These are phyloP conservation scores for Chalciporus pseudorubinellus DNA, from an alignment of 768 basidiomycete genomes.

Conservation along the genomic window DNA sequence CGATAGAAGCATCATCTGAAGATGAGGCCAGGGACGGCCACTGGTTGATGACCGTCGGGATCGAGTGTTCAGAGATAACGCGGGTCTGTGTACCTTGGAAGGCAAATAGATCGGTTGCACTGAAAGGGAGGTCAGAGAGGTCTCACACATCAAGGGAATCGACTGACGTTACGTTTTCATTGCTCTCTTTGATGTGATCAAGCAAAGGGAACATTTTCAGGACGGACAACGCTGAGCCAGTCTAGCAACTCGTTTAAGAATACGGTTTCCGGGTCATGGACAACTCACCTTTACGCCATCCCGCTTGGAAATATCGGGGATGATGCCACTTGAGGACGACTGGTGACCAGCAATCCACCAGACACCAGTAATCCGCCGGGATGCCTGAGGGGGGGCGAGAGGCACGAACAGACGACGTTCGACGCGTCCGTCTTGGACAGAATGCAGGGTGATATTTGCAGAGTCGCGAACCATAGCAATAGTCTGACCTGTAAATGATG, in stretches of 20 bases:
- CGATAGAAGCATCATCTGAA: constrained; percentile 59
- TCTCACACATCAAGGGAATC: constrained; percentile 4
- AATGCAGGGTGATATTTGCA: constrained; percentile 66
- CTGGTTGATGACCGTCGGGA: constrained; percentile 57
- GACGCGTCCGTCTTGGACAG: constrained; percentile 71
- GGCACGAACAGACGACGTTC: constrained; percentile 46
- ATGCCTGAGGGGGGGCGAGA: constrained; percentile 12
- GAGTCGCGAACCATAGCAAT: constrained; percentile 73
- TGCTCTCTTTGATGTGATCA: constrained; percentile 67
- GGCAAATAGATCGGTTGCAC: constrained; percentile 77
- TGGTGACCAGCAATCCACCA: constrained; percentile 73
- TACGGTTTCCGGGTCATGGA: constrained; percentile 1
- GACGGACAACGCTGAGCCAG: constrained; percentile 74
- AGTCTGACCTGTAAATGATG: constrained; percentile 49
- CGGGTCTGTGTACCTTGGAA: constrained; percentile 69
- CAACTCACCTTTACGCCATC: constrained; percentile 57
- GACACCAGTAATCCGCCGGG: constrained; percentile 43
- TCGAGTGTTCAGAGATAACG: constrained; percentile 38
- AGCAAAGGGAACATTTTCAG: constrained; percentile 68
- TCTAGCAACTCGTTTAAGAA: constrained; percentile 39
- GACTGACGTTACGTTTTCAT: constrained; percentile 62
- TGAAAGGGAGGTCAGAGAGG: constrained; percentile 32
- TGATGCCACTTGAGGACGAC: constrained; percentile 36
- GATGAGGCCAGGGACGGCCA: constrained; percentile 70
- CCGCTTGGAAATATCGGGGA: constrained; percentile 77